phyloP scores from a whole-genome alignment of 2,329 filamentous ascomycete species.

The Fusarium tjaetaba region DNA sequence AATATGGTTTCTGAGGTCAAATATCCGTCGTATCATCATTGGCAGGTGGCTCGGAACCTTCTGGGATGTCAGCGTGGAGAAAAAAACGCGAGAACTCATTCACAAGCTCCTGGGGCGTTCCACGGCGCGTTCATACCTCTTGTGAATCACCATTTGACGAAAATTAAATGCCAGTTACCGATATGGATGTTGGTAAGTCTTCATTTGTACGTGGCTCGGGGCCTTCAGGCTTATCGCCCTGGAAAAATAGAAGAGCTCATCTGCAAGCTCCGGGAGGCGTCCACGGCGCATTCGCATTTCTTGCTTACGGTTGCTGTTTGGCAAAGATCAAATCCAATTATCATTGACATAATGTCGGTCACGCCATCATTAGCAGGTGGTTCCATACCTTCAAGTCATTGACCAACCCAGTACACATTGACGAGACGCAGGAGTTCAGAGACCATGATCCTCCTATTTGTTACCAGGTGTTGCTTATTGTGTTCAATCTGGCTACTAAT shows the following conservation, averaged over 20 bases:
- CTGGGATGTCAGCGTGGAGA: no score
- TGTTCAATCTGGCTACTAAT: neutral
- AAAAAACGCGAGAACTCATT: no score
- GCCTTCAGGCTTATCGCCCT: no score
- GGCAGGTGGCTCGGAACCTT: no score
- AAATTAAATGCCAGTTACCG: no score
- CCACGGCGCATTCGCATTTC: neutral
- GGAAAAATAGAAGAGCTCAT: neutral
- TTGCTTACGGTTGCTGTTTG: fast-evolving
- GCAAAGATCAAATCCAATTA: fast-evolving
- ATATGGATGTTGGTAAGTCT: no score
- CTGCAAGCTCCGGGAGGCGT: neutral
- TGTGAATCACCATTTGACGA: no score
- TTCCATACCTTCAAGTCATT: fast-evolving
- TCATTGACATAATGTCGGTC: fast-evolving
- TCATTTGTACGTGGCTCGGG: no score
- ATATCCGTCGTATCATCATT: neutral
- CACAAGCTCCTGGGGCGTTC: no score
- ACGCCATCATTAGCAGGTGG: neutral
- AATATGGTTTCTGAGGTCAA: fast-evolving
- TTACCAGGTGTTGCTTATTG: fast-evolving
- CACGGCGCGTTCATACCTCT: no score
- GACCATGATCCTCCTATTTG: neutral
- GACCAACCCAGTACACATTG: neutral
- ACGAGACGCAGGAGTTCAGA: neutral